A percentile compares a stretch with the other conserved stretches of the same genome.
Evolutionary conservation across 2,329 filamentous ascomycete species (phyloP).

Genomic region (Colletotrichum higginsianum): DNA sequence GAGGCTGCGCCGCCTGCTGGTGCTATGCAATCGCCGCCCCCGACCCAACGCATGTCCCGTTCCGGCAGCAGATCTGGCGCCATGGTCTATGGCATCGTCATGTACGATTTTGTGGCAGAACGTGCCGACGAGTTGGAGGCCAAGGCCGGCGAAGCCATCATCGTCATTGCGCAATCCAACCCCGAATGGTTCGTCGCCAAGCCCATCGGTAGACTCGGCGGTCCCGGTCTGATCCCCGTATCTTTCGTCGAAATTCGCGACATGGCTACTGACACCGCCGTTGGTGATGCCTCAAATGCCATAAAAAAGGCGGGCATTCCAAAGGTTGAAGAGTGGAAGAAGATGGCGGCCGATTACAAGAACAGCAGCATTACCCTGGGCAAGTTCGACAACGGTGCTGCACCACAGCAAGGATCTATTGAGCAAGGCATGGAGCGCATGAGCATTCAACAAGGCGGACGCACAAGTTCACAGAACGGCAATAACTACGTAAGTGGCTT

Average conservation of each 20-base stretch:
- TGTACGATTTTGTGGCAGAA: constrained; percentile 97
- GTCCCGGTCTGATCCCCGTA: constrained; percentile 94
- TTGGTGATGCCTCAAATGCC: constrained; percentile 86
- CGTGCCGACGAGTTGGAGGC: constrained; percentile 96
- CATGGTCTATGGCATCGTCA: constrained; percentile 96
- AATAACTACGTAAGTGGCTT: constrained; percentile 62
- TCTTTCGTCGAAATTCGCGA: constrained; percentile 97
- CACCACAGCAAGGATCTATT: constrained; percentile 62
- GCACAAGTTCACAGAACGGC: constrained; percentile 64
- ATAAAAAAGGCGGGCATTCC: constrained; percentile 92
- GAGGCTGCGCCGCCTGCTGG: constrained; percentile 59
- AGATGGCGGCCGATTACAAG: constrained; percentile 99
- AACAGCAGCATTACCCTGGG: constrained; percentile 98
- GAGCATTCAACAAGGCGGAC: constrained; percentile 76
- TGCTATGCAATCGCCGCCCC: constrained; percentile 47
- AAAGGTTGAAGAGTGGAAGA: constrained; percentile 98
- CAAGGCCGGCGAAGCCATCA: constrained; percentile 95
- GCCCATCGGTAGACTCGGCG: constrained; percentile 96
- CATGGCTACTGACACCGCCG: constrained; percentile 88
- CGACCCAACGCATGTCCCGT: constrained; percentile 62
- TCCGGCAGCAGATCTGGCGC: constrained; percentile 72
- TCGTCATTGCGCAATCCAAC: constrained; percentile 98
- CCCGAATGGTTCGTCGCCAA: constrained; percentile 99
- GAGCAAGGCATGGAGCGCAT: constrained; percentile 83
- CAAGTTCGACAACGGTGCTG: constrained; percentile 79